Conservation (phyloP, 2,329 filamentous ascomycete genomes). For the Lachnellula subtilissima region DNA sequence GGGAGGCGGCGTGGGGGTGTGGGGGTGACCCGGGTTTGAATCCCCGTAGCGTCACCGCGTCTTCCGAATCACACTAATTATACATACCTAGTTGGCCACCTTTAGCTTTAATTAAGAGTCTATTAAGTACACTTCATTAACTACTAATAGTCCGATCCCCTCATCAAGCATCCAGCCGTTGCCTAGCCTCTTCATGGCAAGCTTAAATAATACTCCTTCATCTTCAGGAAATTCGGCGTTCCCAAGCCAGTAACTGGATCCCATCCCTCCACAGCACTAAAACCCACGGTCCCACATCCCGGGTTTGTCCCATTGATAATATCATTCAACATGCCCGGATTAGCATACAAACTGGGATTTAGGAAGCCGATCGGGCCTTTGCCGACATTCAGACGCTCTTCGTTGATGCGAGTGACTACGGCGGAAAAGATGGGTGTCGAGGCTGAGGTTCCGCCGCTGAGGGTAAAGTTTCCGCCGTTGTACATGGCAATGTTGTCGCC, state of each 20-base stretch:
- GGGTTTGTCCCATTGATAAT: slow-evolving; percentile 30
- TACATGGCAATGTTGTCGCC: slow-evolving; percentile 34
- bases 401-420: slow-evolving; percentile 41
- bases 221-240: slow-evolving; percentile 22
- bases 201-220: slow-evolving; percentile 24
- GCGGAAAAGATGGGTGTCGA: slow-evolving; percentile 37
- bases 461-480: slow-evolving; percentile 38
- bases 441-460: slow-evolving; percentile 47
- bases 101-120: no score
- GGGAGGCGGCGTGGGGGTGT: no score
- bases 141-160: no score
- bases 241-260: slow-evolving; percentile 34
- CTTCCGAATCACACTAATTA: no score
- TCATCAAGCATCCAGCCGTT: no score
- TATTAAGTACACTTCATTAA: no score
- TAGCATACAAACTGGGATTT: slow-evolving; percentile 32
- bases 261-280: slow-evolving; percentile 30
- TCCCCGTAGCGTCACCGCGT: no score
- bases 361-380: slow-evolving; percentile 36
- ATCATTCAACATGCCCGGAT: slow-evolving; percentile 30
- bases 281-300: slow-evolving; percentile 32
- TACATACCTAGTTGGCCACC: no score
- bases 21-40: no score
- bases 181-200: slow-evolving; percentile 18
- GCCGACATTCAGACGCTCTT: slow-evolving; percentile 32